Base-by-base conservation (phyloP, 1,139 yeast species). In the Meyerozyma guilliermondii region DNA sequence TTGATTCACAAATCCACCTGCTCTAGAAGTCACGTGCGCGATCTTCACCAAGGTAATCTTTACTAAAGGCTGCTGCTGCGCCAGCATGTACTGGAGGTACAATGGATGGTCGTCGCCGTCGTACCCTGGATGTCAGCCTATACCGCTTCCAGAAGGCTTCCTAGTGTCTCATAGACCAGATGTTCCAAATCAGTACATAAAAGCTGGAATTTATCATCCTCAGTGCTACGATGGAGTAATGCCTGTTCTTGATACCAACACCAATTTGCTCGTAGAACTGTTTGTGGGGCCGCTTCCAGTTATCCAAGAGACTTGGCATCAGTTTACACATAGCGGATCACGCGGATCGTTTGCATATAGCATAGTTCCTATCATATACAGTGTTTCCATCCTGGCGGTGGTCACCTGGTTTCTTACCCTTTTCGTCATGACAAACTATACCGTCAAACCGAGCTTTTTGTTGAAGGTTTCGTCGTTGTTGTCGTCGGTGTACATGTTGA, bases 311-410 rank as follows among this genome's bases (percentile, higher is more conserved):
- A 62, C 74, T 5, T 78, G 83, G 83, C 27, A 50, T 2, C 51
- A 52, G n/a, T 75, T 58, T 47, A 66, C 72, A 4, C 50, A 43
- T 10, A 41, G 52, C 26, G 58, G 57, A 29, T 53, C 55, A 8
- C 48, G 60, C 20, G 82, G 85, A 0, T 53, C 71, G 2, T 83
- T 78, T 56, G 64, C 72, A 23, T 78, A 76, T 52, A 74, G 84
- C 44, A 69, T 81, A 22, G 83, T 76, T 40, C 78, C 89, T 0
- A 71, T 82, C 29, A 64, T 83, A 1, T 80, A 81, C 54, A 76
- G 86, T 0, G 60, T 84, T 22, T 74, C 87, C 9, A 75, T 81
- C 1, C 81, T 83, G 58, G 79, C 85, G 13, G 83, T 83, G 14
- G 73, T 84, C 9, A 78, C 84, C 7, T 68, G 84, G 65, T 79